Percentiles rank a stretch among this genome's conserved stretches.
phyloP scores from a whole-genome alignment of 306 rosid species.

The Ziziphus jujuba region DNA sequence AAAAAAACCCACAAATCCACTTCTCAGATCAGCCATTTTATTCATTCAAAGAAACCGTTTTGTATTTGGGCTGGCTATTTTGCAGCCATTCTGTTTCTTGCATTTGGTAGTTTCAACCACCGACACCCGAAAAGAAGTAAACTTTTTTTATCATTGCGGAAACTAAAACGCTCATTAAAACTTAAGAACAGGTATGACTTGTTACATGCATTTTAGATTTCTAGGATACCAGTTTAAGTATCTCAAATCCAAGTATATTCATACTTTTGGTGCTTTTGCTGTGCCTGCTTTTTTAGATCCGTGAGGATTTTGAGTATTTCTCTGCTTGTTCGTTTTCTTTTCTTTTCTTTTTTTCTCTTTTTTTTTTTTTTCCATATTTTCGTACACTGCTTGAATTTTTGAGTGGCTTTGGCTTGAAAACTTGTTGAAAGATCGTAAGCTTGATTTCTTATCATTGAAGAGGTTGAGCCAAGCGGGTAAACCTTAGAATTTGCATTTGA shows the following conservation, averaged over 20 bases:
- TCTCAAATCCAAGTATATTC: slow-evolving; percentile 3
- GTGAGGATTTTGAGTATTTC: slow-evolving; percentile 21
- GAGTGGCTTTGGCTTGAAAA: slow-evolving; percentile 7
- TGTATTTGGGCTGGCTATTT: background rate
- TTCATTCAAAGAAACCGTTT: background rate
- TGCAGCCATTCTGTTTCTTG: background rate
- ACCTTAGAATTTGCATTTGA: background rate
- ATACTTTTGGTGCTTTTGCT: slow-evolving; percentile 5
- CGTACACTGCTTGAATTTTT: slow-evolving; percentile 13
- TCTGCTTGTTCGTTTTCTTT: background rate
- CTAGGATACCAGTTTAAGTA: background rate
- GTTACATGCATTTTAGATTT: background rate
- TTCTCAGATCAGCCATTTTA: background rate
- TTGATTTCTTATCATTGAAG: no score
- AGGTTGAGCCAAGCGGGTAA: background rate
- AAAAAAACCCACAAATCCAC: background rate
- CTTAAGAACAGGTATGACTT: slow-evolving; percentile 40
- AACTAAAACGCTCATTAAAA: slow-evolving; percentile 19
- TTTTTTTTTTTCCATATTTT: background rate
- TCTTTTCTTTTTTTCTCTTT: background rate
- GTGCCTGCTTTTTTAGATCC: slow-evolving; percentile 30
- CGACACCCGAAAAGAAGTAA: background rate
- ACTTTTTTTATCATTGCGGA: slow-evolving; percentile 17
- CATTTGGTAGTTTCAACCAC: slow-evolving; percentile 1
- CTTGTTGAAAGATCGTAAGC: no score